Base-by-base conservation (phyloP, 2,329 filamentous ascomycete species). In the Eutypa lata region DNA sequence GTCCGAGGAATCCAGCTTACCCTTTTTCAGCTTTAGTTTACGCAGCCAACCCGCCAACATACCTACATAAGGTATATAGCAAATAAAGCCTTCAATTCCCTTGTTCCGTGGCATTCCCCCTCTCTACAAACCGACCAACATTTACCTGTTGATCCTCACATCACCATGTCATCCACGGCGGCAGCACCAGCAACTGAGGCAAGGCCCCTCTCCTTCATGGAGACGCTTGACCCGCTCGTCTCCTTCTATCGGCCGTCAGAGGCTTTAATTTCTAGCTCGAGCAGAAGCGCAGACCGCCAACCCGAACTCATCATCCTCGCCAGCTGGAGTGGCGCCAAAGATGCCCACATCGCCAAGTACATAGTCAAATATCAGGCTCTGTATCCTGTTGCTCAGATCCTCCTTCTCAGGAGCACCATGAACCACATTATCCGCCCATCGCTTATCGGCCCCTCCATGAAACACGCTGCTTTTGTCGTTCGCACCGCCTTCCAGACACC, bases 261-360 rank as follows among this genome's bases (percentile, higher is more conserved):
- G 10, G 28, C 44, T n/a, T 26, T 33, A 38, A 35, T 6, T 14
- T 38, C 35, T 38, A 38, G 35, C 35, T 38, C 35, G 35, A 38
- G 13, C 6, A 38, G 35, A 38, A 38, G 35, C 35, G 35, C 13
- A 38, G 35, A 38, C 35, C 19, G 40, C 16, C 16, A 40, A 33
- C 66, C 69, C 7, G 63, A 63, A 44, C 59, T 70, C 24, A 61
- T 73, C 50, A 54, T 72, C 50, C 49, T 72, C 50, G 60, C 61
- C 26, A 61, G 67, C 8, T 71, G 69, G 69, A 69, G 68, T 60
- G 65, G 59, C 40, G 70, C 70, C 16, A 61, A 52, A 16, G 60
- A 65, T 21, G 51, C 54, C 16, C 67, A 71, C 59, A 65, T 73
- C 47, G 62, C 61, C 22, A 71, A 71, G 51, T 71, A 72, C 62